Evolutionary conservation across 345 rosid species (phyloP), one percentile per base, ranked within the genome.

Genomic region (Citrus inodora): DNA sequence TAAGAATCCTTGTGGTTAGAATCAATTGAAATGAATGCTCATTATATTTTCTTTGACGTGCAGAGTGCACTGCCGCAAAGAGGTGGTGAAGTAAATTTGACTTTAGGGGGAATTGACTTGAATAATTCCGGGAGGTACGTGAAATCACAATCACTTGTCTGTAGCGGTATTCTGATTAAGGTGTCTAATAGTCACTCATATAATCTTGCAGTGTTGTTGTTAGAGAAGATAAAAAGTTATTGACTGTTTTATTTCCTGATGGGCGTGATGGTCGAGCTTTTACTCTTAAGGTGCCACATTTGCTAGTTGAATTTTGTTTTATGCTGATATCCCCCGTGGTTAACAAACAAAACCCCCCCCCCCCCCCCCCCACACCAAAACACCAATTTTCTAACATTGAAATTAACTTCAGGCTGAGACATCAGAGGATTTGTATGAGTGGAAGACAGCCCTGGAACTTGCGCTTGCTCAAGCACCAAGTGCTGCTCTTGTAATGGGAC

Each of bases 231-330:
- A 96, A 96, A 82, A 96, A 92, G 74, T 85, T 96, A 79, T 82
- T 96, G 84, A 96, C 99, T 59, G 98, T 96, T 32, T 84, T 96
- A 78, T 96, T 96, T 86, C 99, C 99, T 79, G 99, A 96, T 85
- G 99, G 99, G 80, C 95, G 98, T 79, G 99, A 94, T 88, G 99
- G 99, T 61, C 91, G 99, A 86, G 99, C 98, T 70, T 96, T 96
- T 85, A 96, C 98, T 63, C 97, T 96, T 78, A 96, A 96, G 99
- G 99, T 93, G 82, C 81, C 81, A 82, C 32, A 37, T 70, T 73
- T 81, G 28, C 67, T 73, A 19, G 71, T 67, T 70, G 73, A 27
- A 22, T 46, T 75, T 79, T 79, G 67, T 68, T 66, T 70, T 42
- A 27, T 30, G 71, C 8, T 37, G 21, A 24, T 68, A 35, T 70